phyloP scores from a whole-genome alignment of 805 yeast species.

The Torulaspora maleeae region DNA sequence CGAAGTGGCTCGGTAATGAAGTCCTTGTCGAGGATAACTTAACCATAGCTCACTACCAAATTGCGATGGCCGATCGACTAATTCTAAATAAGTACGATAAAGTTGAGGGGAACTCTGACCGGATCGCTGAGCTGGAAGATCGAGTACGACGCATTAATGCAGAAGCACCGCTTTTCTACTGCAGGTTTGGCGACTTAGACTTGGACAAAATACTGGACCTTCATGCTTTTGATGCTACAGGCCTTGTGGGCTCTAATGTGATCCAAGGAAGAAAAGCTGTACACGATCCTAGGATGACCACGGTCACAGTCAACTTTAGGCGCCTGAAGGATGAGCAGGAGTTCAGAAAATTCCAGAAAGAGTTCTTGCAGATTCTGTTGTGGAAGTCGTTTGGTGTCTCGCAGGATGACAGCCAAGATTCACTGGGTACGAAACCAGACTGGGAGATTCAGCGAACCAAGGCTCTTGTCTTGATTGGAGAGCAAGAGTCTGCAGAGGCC shows the following conservation, averaged over 20 bases:
- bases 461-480: slow-evolving; percentile 55
- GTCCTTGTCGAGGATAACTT: slow-evolving; percentile 40
- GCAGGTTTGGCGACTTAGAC: slow-evolving; percentile 70
- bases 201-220: slow-evolving; percentile 64
- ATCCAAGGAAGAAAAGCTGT: slow-evolving; percentile 25
- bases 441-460: slow-evolving; percentile 77
- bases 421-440: slow-evolving; percentile 5
- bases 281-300: slow-evolving; percentile 52
- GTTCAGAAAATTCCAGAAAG: slow-evolving; percentile 45
- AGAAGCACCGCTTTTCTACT: slow-evolving; percentile 59
- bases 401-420: slow-evolving; percentile 37
- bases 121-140: slow-evolving; percentile 33
- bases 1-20: slow-evolving; percentile 58
- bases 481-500: slow-evolving; percentile 32
- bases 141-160: slow-evolving; percentile 53
- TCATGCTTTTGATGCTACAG: slow-evolving; percentile 62
- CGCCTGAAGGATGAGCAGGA: slow-evolving; percentile 32
- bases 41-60: slow-evolving; percentile 84
- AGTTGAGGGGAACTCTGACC: slow-evolving; percentile 27
- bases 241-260: slow-evolving; percentile 11
- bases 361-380: slow-evolving; percentile 61
- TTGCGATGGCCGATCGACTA: slow-evolving; percentile 83
- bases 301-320: slow-evolving; percentile 47
- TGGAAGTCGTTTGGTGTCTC: slow-evolving; percentile 59
- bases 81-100: slow-evolving; percentile 75